Base-by-base conservation (phyloP, 768 basidiomycete species). In the Leccinum fibrillosum region DNA sequence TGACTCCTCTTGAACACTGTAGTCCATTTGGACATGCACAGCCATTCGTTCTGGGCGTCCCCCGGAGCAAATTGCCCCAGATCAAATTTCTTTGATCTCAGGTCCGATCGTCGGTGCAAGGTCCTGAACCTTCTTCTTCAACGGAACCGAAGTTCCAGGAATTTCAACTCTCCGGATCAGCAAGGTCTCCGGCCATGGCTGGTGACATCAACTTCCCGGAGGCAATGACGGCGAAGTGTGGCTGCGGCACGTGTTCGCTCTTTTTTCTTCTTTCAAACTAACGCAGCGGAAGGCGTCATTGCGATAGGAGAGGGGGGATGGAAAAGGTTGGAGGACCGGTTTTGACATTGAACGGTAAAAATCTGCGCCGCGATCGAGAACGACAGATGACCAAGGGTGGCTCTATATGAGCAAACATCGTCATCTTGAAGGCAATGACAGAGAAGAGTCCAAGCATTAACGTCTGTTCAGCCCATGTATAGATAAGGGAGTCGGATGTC, bases 101-200 rank as follows among this genome's bases (percentile, higher is more conserved):
- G 88, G 89, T 17, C 90, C 91, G 62, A 92, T 86, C 37, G 79
- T 76, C 2, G 86, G 88, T 0, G 88, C 88, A 49, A 91, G 73
- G 63, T 90, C 78, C 59, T 77, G 81, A 52, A 91, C 26, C 26
- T 28, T 82, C 67, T 86, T 89, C 56, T 76, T 76, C 11, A 44
- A 86, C 90, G 19, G 85, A 88, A 52, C 76, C 68, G 42, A 91
- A 74, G 39, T 19, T 42, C n/a, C 17, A 93, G 75, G 47, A 73
- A 80, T 65, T 81, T 82, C 76, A 42, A 11, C 92, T 92, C 61
- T 79, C 76, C 0, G 84, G 82, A 66, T 91, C 89, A 7, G 90
- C 90, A 49, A 75, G 76, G n/a, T 7, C 35, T 35, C 13, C 80
- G 72, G 9, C 80, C 91, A 30, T 87, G 85, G 53, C 92, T 89